These are phyloP conservation scores for Pseudogymnoascus sp. DNA, from an alignment of 2,329 filamentous ascomycete genomes.

Conservation along the genomic window DNA sequence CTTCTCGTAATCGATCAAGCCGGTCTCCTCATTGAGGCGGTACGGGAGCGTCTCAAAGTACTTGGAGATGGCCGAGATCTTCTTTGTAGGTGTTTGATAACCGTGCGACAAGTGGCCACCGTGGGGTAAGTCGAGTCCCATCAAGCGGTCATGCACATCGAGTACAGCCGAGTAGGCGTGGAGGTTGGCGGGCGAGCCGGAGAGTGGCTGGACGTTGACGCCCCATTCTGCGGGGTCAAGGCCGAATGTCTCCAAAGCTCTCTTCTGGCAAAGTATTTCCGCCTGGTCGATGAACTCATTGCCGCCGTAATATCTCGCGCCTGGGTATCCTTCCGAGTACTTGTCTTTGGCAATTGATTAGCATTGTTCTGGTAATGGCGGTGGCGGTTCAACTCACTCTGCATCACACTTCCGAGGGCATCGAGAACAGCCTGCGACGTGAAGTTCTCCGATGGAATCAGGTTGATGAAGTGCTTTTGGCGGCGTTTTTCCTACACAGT, in stretches of 20 bases:
- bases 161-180: slow-evolving; percentile 90
- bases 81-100: slow-evolving; percentile 88
- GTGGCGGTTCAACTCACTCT: slow-evolving; percentile 52
- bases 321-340: slow-evolving; percentile 97
- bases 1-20: slow-evolving; percentile 89
- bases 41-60: slow-evolving; percentile 99
- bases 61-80: slow-evolving; percentile 97
- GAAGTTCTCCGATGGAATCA: slow-evolving; percentile 93
- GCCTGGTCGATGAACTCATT: slow-evolving; percentile 94
- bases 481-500: slow-evolving; percentile 73
- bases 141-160: slow-evolving; percentile 86
- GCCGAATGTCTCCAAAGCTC: slow-evolving; percentile 80
- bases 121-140: slow-evolving; percentile 48
- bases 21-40: slow-evolving; percentile 80
- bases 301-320: slow-evolving; percentile 91
- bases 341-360: slow-evolving; percentile 55
- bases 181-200: slow-evolving; percentile 61
- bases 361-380: slow-evolving; percentile 20
- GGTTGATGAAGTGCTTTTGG: slow-evolving; percentile 97
- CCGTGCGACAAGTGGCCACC: slow-evolving; percentile 50
- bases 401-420: slow-evolving; percentile 88
- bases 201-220: slow-evolving; percentile 73
- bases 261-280: slow-evolving; percentile 81
- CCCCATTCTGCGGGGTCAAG: slow-evolving; percentile 85
- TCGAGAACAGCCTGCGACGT: slow-evolving; percentile 89